phyloP scores from a whole-genome alignment of 257 asterid genomes.

The Salvia splendens region DNA sequence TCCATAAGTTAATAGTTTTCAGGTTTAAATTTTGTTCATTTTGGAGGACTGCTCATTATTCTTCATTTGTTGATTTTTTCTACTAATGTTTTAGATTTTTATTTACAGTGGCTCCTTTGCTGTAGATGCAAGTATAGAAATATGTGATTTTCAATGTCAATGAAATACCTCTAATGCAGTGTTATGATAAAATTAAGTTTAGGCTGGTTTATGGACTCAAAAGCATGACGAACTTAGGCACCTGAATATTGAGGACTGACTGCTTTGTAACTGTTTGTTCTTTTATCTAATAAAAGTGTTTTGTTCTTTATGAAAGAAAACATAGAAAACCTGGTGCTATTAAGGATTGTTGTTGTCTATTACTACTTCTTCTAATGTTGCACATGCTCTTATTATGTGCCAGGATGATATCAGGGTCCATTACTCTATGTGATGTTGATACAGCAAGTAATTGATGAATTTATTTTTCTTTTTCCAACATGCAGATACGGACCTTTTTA shows the following conservation, averaged over 20 bases:
- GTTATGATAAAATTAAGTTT: neutral
- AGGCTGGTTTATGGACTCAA: neutral
- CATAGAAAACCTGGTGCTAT: neutral
- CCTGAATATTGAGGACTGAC: neutral
- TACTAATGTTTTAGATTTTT: neutral
- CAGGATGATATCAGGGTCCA: conserved; percentile 5
- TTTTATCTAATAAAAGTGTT: neutral
- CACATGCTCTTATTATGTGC: conserved; percentile 20
- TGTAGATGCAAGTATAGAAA: neutral
- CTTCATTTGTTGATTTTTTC: neutral
- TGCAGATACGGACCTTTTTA: too few species aligned
- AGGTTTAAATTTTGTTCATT: conserved; percentile 7
- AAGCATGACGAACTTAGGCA: neutral
- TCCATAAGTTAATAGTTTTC: conserved; percentile 13
- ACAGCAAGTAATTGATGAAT: conserved; percentile 23
- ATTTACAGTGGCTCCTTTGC: too few species aligned
- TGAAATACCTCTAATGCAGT: neutral
- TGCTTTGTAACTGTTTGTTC: neutral
- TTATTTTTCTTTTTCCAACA: conserved; percentile 4
- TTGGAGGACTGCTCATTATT: neutral
- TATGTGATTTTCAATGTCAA: neutral
- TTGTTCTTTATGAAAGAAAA: neutral
- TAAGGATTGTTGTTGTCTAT: neutral
- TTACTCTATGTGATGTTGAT: conserved; percentile 5
- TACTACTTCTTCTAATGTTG: neutral